Base-by-base conservation (phyloP, 2,329 filamentous ascomycete species). In the Trichoderma sp. region DNA sequence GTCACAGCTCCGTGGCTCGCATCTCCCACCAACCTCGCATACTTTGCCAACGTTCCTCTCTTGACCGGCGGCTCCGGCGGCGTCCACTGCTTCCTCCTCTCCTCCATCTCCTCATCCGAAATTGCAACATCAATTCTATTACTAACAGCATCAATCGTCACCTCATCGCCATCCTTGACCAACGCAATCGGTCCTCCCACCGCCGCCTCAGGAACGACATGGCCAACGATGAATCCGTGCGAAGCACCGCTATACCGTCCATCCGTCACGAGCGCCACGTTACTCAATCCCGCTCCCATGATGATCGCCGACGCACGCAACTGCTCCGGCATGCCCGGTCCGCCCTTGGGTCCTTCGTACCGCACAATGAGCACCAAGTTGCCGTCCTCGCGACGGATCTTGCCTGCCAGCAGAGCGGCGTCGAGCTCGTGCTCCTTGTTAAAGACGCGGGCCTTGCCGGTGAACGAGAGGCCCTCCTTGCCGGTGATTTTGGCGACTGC, bases 401-500 rank as follows among this genome's bases (percentile, higher is more conserved):
- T 89, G 43, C 89, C 89, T 0, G 89, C 88, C 61, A 94, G 92
- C 64, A 98, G 86, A 0, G 95, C 94, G 0, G 86, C 83, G 80
- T 97, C 90, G 58, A 98, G 89, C 76, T 91, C 87, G 76, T 90
- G 86, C 82, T 98, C 95, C 78, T 96, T 95, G 82, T 98, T 86
- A 81, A 96, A 98, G 60, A 97, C 93, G 24, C 90, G 87, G 0
- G 94, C 95, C 74, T 89, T 90, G 63, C 95, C 95, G 0, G 87
- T 91, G 82, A 98, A 98, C 14, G 83, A 85, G 7, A 94, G 87
- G 3, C 95, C 95, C 81, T 98, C 95, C 81, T 98, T 98, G 43
- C 95, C 95, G 0, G 95, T 98, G 81, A 98, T 98, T 82, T 98
- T 98, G 73, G 94, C 95, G 1, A 98, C 95, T 1, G 95, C 93